phyloP scores from a whole-genome alignment of 257 asterid genomes.

The Nicotiana sylvestris region DNA sequence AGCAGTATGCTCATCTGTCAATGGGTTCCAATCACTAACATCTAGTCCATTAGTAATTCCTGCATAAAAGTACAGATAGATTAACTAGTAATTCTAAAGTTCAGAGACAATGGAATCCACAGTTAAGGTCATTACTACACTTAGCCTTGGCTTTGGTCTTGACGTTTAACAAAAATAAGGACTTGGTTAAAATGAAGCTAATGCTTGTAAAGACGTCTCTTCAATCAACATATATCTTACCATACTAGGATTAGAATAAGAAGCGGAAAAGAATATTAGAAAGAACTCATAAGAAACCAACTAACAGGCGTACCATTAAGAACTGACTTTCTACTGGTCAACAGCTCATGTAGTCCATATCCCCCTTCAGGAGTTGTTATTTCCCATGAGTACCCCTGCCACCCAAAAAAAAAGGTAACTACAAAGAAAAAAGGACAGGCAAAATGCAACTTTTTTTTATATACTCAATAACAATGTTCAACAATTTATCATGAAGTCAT shows the following conservation, averaged over 20 bases:
- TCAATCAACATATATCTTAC: not conserved
- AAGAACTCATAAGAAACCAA: conserved; percentile 3
- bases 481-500: not conserved
- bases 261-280: not conserved
- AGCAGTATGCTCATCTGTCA: conserved; percentile 57
- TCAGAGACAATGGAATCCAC: not conserved
- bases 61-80: conserved; percentile 25
- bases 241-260: not conserved
- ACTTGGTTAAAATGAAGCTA: not conserved
- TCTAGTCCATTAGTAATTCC: conserved; percentile 96
- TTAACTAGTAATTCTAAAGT: not conserved
- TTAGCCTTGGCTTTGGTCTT: not conserved
- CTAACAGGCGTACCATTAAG: conserved; percentile 48
- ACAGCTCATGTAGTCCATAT: conserved; percentile 69
- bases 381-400: conserved; percentile 95
- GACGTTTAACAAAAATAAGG: not conserved
- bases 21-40: conserved; percentile 76
- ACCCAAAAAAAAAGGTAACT: conserved; percentile 11
- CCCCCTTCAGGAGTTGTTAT: conserved; percentile 97
- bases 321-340: conserved; percentile 62
- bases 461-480: not conserved
- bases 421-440: not conserved
- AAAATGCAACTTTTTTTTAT: not conserved
- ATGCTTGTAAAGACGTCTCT: not conserved
- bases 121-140: not conserved